These are phyloP conservation scores for Alternaria ethzedia DNA, from an alignment of 2,329 filamentous ascomycete genomes.

Conservation along the genomic window DNA sequence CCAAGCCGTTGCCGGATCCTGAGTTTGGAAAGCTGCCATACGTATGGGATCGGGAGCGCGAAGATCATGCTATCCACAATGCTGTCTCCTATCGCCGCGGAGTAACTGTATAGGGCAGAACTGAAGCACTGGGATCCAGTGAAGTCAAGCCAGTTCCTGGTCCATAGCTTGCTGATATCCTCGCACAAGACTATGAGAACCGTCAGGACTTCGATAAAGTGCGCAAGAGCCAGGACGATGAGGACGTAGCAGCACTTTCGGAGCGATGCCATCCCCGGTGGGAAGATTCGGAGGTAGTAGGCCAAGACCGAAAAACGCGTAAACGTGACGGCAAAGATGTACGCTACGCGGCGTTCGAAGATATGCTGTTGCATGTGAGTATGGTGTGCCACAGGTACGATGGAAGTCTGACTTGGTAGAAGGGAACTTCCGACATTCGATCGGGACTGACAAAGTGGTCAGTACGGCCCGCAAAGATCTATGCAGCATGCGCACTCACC, in stretches of 20 bases:
- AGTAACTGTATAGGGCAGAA: constrained; percentile 33
- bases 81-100: constrained; percentile 36
- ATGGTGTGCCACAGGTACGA: neutral
- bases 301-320: constrained; percentile 44
- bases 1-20: constrained; percentile 26
- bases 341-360: constrained; percentile 43
- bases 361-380: constrained; percentile 23
- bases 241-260: constrained; percentile 27
- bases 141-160: constrained; percentile 24
- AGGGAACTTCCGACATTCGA: constrained; percentile 24
- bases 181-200: constrained; percentile 31
- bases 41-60: constrained; percentile 31
- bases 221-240: constrained; percentile 20
- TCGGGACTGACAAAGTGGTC: constrained; percentile 21
- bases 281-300: constrained; percentile 48
- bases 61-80: constrained; percentile 36
- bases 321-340: constrained; percentile 42
- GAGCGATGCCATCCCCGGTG: constrained; percentile 22
- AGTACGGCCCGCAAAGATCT: neutral
- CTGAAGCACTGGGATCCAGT: constrained; percentile 33
- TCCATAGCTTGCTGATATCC: constrained; percentile 35
- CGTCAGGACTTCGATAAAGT: constrained; percentile 30
- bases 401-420: constrained; percentile 21
- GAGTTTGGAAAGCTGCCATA: constrained; percentile 32
- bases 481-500: constrained; percentile 14